Conservation (phyloP, 2,329 filamentous ascomycete genomes). For the Chrysoporthe puriensis region DNA sequence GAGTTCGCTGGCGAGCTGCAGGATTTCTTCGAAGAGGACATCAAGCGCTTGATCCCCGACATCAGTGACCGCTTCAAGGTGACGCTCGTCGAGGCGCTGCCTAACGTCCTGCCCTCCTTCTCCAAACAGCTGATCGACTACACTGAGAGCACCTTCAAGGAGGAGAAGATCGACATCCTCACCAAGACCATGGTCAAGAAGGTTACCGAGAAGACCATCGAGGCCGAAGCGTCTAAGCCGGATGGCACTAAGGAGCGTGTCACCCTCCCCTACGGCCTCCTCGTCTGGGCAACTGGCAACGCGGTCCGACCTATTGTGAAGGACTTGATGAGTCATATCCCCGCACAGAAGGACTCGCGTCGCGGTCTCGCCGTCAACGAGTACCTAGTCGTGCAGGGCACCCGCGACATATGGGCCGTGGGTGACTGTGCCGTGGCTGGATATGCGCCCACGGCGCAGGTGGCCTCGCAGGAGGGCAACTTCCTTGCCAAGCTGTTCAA, state of each 20-base stretch:
- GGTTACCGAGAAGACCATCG: conserved; percentile 89
- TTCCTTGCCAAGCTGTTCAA: conserved; percentile 97
- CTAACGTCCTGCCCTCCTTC: conserved; percentile 96
- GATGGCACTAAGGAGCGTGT: conserved; percentile 84
- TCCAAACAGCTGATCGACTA: conserved; percentile 99
- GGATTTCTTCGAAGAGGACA: conserved; percentile 98
- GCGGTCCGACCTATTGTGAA: conserved; percentile 86
- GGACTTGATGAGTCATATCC: conserved; percentile 89
- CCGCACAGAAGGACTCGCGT: conserved; percentile 92
- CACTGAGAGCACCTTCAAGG: conserved; percentile 98
- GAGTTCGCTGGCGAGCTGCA: conserved; percentile 98
- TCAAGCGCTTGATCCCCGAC: conserved; percentile 97
- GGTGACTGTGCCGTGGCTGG: conserved; percentile 97
- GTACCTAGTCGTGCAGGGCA: conserved; percentile 96
- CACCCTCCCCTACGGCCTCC: conserved; percentile 87
- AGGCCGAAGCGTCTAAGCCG: conserved; percentile 80
- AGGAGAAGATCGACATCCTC: conserved; percentile 96
- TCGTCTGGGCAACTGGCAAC: conserved; percentile 98
- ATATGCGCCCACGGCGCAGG: conserved; percentile 96
- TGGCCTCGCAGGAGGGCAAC: conserved; percentile 90
- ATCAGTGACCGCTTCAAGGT: conserved; percentile 96
- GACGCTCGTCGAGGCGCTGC: conserved; percentile 94
- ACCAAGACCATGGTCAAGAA: conserved; percentile 99
- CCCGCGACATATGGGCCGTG: conserved; percentile 96
- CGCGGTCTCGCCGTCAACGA: conserved; percentile 97